Conservation (phyloP, 202 grass and related monocot species). For the Bolboschoenoplectus hybrid region DNA sequence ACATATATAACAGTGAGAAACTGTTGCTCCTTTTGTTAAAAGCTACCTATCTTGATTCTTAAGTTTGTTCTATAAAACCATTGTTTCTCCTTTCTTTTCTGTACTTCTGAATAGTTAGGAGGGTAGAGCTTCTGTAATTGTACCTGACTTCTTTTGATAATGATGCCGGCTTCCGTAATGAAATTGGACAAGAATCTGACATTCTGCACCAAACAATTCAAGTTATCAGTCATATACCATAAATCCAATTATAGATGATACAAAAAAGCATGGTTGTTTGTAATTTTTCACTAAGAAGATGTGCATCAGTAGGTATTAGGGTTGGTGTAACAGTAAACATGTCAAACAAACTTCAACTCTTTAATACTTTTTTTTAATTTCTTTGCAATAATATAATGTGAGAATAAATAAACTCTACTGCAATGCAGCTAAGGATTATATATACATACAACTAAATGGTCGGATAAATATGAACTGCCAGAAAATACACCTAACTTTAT, state of each 20-base stretch:
- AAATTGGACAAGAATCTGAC: slow-evolving; percentile 90
- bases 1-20: slow-evolving; percentile 5
- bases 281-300: background rate
- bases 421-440: background rate
- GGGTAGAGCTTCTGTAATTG: slow-evolving; percentile 22
- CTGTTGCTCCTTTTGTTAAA: background rate
- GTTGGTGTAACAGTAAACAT: background rate
- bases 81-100: background rate
- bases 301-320: background rate
- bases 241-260: slow-evolving; percentile 11
- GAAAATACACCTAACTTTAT: background rate
- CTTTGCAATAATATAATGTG: background rate
- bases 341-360: background rate
- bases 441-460: background rate
- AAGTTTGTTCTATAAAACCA: background rate
- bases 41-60: background rate
- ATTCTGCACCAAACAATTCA: slow-evolving; percentile 62
- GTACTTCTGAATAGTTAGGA: background rate
- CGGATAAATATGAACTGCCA: background rate
- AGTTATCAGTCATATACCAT: slow-evolving; percentile 31
- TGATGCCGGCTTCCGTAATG: slow-evolving; percentile 91
- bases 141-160: slow-evolving; percentile 94
- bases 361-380: background rate
- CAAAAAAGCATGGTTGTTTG: background rate
- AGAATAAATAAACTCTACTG: background rate